These are phyloP conservation scores for Infundibulicybe gibba DNA, from an alignment of 768 basidiomycete species.

Conservation along the genomic window DNA sequence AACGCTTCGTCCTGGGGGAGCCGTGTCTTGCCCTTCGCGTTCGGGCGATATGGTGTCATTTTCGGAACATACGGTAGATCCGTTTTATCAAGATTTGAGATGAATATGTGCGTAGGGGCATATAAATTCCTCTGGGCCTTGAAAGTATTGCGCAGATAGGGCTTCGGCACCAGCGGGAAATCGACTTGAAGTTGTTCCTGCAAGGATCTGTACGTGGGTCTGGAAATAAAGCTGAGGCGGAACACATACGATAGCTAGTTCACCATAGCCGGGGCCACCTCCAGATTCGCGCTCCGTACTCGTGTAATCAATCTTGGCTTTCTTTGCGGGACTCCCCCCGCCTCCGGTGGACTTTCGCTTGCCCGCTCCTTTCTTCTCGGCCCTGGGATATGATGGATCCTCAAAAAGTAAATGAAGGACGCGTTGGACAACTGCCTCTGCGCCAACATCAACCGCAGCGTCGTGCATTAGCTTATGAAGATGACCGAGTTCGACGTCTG, in stretches of 20 bases:
- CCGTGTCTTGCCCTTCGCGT: constrained; percentile 21
- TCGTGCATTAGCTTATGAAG: constrained; percentile 45
- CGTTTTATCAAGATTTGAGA: constrained; percentile 34
- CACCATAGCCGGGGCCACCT: constrained; percentile 43
- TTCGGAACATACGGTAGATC: constrained; percentile 34
- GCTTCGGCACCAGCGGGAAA: constrained; percentile 56
- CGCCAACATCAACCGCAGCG: constrained; percentile 16
- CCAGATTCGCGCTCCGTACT: constrained; percentile 38
- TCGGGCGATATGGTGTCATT: constrained; percentile 18
- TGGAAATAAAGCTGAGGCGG: constrained; percentile 3
- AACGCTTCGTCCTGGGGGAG: constrained; percentile 42
- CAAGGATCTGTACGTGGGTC: not conserved
- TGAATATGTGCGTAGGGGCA: constrained; percentile 58
- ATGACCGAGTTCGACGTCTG: constrained; percentile 62
- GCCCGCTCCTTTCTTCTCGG: constrained; percentile 30
- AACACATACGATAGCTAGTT: constrained; percentile 47
- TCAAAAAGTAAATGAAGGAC: constrained; percentile 65
- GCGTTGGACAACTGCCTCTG: constrained; percentile 40
- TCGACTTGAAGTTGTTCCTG: constrained; percentile 52
- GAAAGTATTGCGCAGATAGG: constrained; percentile 47
- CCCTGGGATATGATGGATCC: constrained; percentile 52
- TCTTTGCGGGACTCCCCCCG: constrained; percentile 29
- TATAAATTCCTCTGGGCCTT: constrained; percentile 43
- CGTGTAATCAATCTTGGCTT: constrained; percentile 51
- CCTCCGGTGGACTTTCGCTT: constrained; percentile 26